Conservation (phyloP, 2,329 filamentous ascomycete genomes). For the Aspergillus fumigatiaffinis region DNA sequence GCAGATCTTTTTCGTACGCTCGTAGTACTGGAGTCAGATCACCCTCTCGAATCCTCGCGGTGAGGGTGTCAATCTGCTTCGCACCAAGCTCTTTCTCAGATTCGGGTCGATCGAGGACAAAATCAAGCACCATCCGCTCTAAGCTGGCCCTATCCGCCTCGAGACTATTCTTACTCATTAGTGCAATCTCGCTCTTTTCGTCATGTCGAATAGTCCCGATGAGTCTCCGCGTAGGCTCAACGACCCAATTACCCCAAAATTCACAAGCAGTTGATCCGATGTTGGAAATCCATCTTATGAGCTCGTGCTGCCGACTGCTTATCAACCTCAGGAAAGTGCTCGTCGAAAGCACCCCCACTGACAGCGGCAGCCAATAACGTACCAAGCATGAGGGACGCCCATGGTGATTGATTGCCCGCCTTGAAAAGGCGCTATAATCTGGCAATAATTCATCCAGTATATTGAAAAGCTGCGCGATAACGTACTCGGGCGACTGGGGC, state of each 20-base stretch:
- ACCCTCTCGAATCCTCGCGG: conserved; percentile 78
- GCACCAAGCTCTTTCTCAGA: conserved; percentile 51
- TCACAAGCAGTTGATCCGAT: conserved; percentile 75
- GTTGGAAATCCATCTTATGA: conserved; percentile 74
- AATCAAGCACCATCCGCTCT: conserved; percentile 97
- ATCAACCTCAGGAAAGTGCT: conserved; percentile 80
- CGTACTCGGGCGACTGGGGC: conserved; percentile 37
- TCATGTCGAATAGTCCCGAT: conserved; percentile 92
- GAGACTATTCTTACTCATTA: conserved; percentile 92
- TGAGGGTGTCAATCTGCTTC: conserved; percentile 67
- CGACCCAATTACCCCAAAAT: conserved; percentile 95
- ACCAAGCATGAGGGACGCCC: conserved; percentile 72
- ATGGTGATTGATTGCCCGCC: conserved; percentile 56
- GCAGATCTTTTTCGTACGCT: conserved; percentile 86
- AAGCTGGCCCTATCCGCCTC: conserved; percentile 86
- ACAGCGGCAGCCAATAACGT: conserved; percentile 83
- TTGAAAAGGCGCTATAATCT: conserved; percentile 58
- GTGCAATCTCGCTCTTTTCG: conserved; percentile 85
- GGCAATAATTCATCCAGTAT: conserved; percentile 69
- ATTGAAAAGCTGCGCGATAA: conserved; percentile 39
- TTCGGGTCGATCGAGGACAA: conserved; percentile 76
- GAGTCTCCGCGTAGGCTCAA: conserved; percentile 78
- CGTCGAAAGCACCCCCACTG: conserved; percentile 70
- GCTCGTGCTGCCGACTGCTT: conserved; percentile 68
- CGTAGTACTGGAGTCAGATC: conserved; percentile 88